A percentile compares a stretch with the other conserved stretches of the same genome.
Conservation (phyloP, 2,329 filamentous ascomycete genomes). For the Xylariaceae sp. region DNA sequence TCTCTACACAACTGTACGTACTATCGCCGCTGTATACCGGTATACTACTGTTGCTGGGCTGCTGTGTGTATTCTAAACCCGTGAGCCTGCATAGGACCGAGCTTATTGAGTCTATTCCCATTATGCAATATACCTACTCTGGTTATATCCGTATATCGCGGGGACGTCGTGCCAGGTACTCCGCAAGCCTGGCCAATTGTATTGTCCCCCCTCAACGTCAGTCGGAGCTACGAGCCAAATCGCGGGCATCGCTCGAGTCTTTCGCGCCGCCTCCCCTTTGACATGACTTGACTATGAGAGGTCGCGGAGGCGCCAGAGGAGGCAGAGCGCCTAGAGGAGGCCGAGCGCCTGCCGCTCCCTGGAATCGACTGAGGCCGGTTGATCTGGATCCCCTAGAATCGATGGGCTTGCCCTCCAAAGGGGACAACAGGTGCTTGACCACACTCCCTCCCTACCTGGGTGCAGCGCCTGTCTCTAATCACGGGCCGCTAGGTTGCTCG, state of each 20-base stretch:
- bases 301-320: constrained; percentile 23
- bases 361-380: constrained; percentile 66
- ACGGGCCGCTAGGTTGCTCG: constrained; percentile 49
- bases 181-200: too few species aligned
- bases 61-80: too few species aligned
- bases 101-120: too few species aligned
- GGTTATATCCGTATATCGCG: too few species aligned
- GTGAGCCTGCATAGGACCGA: too few species aligned
- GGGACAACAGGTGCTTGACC: constrained; percentile 64
- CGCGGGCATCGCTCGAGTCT: neutral
- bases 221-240: too few species aligned
- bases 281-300: constrained; percentile 27
- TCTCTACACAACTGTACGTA: too few species aligned
- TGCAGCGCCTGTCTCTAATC: neutral
- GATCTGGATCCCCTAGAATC: constrained; percentile 70
- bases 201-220: too few species aligned
- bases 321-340: constrained; percentile 16
- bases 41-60: too few species aligned
- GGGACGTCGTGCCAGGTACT: too few species aligned
- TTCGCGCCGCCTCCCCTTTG: constrained; percentile 10
- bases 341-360: constrained; percentile 45
- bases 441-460: neutral
- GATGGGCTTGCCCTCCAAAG: constrained; percentile 84
- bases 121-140: too few species aligned
- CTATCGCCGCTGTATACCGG: too few species aligned